Evolutionary conservation across 257 asterid species (phyloP).

Genomic region (Capsicum chinense): DNA sequence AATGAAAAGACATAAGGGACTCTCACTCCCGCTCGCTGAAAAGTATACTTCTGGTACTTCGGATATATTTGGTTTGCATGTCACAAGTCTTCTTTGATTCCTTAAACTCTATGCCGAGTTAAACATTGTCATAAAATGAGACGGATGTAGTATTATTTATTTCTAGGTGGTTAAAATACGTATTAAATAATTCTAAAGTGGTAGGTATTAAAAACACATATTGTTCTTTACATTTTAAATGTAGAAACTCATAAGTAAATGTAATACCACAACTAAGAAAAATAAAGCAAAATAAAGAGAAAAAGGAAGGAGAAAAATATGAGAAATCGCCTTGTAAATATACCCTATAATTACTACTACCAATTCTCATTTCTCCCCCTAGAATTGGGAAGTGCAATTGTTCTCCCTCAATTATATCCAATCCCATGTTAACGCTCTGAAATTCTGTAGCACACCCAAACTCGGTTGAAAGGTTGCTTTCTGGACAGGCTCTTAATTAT

Average conservation of each 20-base stretch:
- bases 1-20: neutral
- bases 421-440: neutral
- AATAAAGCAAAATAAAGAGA: neutral
- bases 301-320: neutral
- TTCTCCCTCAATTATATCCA: neutral
- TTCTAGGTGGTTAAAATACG: neutral
- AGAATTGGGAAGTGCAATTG: neutral
- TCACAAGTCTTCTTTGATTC: neutral
- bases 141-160: neutral
- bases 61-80: neutral
- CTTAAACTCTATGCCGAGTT: neutral
- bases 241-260: neutral
- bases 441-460: neutral
- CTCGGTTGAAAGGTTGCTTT: neutral
- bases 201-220: neutral
- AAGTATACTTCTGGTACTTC: neutral
- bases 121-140: neutral
- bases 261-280: constrained; percentile 4
- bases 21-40: neutral
- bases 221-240: neutral
- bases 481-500: neutral
- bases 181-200: neutral
- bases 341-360: neutral
- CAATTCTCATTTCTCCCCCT: neutral
- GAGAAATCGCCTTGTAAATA: neutral